These are phyloP conservation scores for Quercus tomentella DNA, from an alignment of 331 rosid species.

Conservation along the genomic window DNA sequence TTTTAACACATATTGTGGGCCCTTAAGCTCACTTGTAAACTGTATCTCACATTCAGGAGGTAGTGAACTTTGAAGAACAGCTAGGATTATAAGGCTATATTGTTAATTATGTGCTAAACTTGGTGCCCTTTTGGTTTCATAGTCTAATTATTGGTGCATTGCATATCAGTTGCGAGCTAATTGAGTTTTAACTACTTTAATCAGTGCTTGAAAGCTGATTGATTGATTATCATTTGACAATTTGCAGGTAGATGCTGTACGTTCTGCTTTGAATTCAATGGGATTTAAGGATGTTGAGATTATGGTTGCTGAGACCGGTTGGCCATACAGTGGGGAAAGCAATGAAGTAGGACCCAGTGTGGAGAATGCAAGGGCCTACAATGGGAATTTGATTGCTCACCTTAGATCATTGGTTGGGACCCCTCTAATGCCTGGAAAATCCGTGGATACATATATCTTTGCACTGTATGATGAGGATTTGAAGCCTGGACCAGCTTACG, in stretches of 20 bases:
- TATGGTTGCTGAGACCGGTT: conserved; percentile 89
- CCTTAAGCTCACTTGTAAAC: no score
- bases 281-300: conserved; percentile 67
- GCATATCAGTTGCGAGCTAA: neutral
- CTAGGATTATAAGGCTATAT: no score
- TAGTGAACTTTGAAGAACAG: no score
- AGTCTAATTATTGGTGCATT: neutral
- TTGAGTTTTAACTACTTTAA: neutral
- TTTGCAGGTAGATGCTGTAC: conserved; percentile 80
- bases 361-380: conserved; percentile 84
- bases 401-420: conserved; percentile 90
- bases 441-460: conserved; percentile 75
- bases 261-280: conserved; percentile 61
- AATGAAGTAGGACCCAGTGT: conserved; percentile 64
- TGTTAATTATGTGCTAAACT: no score
- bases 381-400: conserved; percentile 78
- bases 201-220: neutral
- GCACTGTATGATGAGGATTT: conserved; percentile 79
- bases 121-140: neutral
- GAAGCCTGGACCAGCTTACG: conserved; percentile 72
- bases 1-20: no score
- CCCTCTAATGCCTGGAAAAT: conserved; percentile 86
- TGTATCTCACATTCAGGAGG: no score
- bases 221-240: neutral
- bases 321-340: conserved; percentile 81